A percentile compares a stretch with the other conserved stretches of the same genome.
Evolutionary conservation across 2,329 filamentous ascomycete genomes (phyloP).

Genomic region (Colletotrichum tropicicola): DNA sequence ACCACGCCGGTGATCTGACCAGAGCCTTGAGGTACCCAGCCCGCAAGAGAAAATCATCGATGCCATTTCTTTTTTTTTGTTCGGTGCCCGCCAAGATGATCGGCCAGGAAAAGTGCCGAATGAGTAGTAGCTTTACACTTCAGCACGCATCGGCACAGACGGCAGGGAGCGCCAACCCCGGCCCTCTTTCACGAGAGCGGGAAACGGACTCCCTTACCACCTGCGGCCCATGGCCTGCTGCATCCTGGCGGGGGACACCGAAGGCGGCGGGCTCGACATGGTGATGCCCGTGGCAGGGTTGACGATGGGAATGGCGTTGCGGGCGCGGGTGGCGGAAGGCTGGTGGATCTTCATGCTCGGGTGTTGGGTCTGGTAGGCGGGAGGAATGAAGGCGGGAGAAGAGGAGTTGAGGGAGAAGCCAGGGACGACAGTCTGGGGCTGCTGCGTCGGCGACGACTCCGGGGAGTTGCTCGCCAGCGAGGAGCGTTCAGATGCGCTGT

Average conservation of each 20-base stretch:
- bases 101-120: constrained; percentile 44
- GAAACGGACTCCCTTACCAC: constrained; percentile 56
- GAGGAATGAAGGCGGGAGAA: constrained; percentile 72
- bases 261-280: constrained; percentile 87
- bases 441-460: constrained; percentile 89
- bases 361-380: constrained; percentile 72
- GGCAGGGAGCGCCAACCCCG: constrained; percentile 43
- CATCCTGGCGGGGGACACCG: constrained; percentile 70
- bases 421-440: constrained; percentile 80
- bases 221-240: constrained; percentile 62
- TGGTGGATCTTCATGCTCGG: constrained; percentile 85
- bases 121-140: constrained; percentile 45
- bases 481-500: constrained; percentile 92
- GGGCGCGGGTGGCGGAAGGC: constrained; percentile 85
- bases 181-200: constrained; percentile 43
- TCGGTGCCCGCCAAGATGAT: constrained; percentile 61
- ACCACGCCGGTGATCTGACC: constrained; percentile 37
- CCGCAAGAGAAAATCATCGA: constrained; percentile 50
- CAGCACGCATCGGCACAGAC: constrained; percentile 47
- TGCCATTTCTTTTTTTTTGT: constrained; percentile 49
- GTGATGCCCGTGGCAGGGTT: constrained; percentile 91
- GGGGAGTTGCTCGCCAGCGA: constrained; percentile 95
- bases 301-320: constrained; percentile 97
- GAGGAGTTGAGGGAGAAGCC: constrained; percentile 78
- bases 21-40: constrained; percentile 46